Evolutionary conservation across 2,329 filamentous ascomycete species (phyloP).

Genomic region (Pezicula rhizophila): DNA sequence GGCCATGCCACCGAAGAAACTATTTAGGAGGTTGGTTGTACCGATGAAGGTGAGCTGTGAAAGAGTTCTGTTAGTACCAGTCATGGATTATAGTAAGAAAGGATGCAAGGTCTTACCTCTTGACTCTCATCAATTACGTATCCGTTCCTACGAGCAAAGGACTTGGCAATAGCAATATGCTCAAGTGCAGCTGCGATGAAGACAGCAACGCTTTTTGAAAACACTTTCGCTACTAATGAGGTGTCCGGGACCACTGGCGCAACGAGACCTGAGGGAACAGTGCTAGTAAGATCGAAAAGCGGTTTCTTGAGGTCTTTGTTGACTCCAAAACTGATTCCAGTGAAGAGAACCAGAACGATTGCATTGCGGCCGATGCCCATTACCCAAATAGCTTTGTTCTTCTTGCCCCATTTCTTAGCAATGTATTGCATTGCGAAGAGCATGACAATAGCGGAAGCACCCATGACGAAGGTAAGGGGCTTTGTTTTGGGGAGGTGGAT

Average conservation of each 20-base stretch:
- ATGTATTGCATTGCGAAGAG: constrained; percentile 47
- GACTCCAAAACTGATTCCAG: constrained; percentile 55
- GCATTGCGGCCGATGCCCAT: constrained; percentile 56
- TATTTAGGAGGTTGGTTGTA: constrained; percentile 55
- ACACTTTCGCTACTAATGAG: constrained; percentile 46
- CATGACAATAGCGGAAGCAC: constrained; percentile 50
- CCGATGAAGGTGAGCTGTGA: constrained; percentile 52
- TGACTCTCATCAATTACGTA: constrained; percentile 60
- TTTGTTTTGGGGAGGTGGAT: constrained; percentile 49
- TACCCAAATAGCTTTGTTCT: constrained; percentile 52
- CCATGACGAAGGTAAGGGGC: constrained; percentile 43
- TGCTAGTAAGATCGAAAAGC: constrained; percentile 51
- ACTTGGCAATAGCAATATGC: constrained; percentile 58
- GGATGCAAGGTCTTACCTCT: constrained; percentile 31
- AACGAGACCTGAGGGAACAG: constrained; percentile 49
- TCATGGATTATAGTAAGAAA: background rate
- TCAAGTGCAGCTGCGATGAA: constrained; percentile 44
- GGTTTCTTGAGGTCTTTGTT: constrained; percentile 37
- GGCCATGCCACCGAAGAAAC: constrained; percentile 58
- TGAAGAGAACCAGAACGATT: constrained; percentile 54
- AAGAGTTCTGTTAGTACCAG: background rate
- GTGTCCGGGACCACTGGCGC: constrained; percentile 42
- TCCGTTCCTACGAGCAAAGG: constrained; percentile 54
- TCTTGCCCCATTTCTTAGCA: constrained; percentile 48
- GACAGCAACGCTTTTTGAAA: constrained; percentile 48